Base-by-base conservation (phyloP, 2,329 filamentous ascomycete species). In the Ramularia endophylla region DNA sequence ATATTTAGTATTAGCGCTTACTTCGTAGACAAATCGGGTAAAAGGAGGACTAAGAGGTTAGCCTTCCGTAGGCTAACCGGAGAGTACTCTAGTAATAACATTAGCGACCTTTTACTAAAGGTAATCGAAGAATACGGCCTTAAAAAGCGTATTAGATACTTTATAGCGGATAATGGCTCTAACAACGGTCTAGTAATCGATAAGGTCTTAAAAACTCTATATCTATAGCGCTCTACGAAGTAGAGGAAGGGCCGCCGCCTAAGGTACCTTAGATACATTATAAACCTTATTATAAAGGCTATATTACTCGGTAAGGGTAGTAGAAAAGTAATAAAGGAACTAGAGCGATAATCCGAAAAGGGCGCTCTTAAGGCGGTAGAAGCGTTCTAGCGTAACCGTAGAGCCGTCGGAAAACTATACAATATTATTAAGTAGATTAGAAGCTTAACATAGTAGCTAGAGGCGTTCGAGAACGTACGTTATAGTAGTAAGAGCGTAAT, bases 241-340 rank as follows among this genome's bases (percentile, higher is more conserved):
- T 28, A 39, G 17, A 15, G 17, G 11, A 27, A 29, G 22, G 28
- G 37, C 15, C 27, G 18, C 8, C 37, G 37, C 15, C 37, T 39
- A 11, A 15, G 37, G n/a, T 39, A 15, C 30, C 28, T 39, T 19
- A 29, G 37, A 27, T 28, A 39, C 32, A 39, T 39, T 32, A 39
- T n/a, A 18, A 39, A 39, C 27, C 37, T 39, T 27, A 30, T 19
- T 22, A 18, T 29, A 12, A 27, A 32, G 19, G 37, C 37, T 29
- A 39, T 39, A 17, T 29, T 39, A n/a, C 37, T 39, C 27, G 37
- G 37, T 18, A 39, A 39, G 28, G 37, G 28, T 16, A 29, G 27
- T 32, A 17, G 37, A 18, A 39, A 39, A 18, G 37, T 19, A 9
- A 19, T 39, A 19, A 28, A n/a, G n/a, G n/a, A n/a, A n/a, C n/a